These are phyloP conservation scores for Myochromella boudieri DNA, from an alignment of 768 basidiomycete genomes.

Conservation along the genomic window DNA sequence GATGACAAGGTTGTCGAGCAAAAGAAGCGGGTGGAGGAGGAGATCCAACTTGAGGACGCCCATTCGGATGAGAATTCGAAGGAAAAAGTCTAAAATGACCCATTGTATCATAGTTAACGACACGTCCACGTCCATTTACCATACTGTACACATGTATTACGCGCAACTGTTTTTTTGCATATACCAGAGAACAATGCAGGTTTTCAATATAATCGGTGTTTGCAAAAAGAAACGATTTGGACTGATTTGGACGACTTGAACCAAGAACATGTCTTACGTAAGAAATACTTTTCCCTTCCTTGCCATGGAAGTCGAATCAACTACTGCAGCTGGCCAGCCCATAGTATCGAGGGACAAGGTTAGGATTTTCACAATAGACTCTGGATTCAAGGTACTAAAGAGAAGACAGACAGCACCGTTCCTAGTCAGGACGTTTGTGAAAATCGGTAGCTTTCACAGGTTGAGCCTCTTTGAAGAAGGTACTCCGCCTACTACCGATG, in stretches of 20 bases:
- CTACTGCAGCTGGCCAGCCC: constrained; percentile 44
- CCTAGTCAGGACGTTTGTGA: constrained; percentile 79
- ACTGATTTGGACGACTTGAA: neutral
- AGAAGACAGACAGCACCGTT: constrained; percentile 71
- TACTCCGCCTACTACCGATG: constrained; percentile 72
- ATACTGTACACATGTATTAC: too few species aligned
- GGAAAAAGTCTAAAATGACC: neutral
- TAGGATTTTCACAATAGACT: neutral
- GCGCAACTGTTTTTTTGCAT: too few species aligned
- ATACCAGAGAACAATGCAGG: too few species aligned
- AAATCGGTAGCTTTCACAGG: constrained; percentile 78
- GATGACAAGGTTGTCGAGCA: constrained; percentile 40
- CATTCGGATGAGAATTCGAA: neutral
- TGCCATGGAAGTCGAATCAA: constrained; percentile 37
- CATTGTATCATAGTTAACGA: neutral
- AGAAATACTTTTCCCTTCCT: neutral
- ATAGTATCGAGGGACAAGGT: constrained; percentile 62
- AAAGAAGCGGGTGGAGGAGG: constrained; percentile 39
- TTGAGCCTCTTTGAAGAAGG: constrained; percentile 77
- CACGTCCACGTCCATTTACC: too few species aligned
- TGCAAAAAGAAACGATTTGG: neutral
- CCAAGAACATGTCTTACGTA: neutral
- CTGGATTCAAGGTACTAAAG: constrained; percentile 3
- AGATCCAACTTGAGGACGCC: constrained; percentile 26
- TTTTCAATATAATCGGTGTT: too few species aligned